Percentiles rank a stretch among this genome's conserved stretches.
Conservation (phyloP, 2,329 filamentous ascomycete genomes). For the Neopestalotiopsis clavispora region DNA sequence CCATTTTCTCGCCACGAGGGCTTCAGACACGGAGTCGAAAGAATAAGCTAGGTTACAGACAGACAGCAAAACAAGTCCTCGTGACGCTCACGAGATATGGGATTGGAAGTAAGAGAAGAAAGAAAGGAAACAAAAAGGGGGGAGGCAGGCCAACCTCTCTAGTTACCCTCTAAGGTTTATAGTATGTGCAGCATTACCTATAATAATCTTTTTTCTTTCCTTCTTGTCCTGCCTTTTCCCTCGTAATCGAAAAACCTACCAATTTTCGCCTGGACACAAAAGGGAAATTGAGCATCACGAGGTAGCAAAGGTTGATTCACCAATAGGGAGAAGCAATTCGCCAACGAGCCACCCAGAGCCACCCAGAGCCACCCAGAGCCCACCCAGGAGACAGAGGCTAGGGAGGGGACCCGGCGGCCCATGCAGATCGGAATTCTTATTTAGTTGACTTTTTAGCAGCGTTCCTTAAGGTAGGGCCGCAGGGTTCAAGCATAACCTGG, state of each 20-base stretch:
- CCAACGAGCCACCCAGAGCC: background rate
- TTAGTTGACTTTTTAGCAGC: background rate
- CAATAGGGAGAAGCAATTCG: slow-evolving; percentile 10
- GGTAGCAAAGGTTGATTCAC: background rate
- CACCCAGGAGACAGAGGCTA: background rate
- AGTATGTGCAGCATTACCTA: background rate
- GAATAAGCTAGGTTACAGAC: background rate
- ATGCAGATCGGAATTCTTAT: slow-evolving; percentile 11
- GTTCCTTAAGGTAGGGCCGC: slow-evolving; percentile 5
- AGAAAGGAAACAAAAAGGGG: background rate
- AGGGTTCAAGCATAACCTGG: background rate
- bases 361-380: background rate
- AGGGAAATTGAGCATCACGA: slow-evolving; percentile 13
- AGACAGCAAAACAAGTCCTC: background rate
- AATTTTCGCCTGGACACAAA: slow-evolving; percentile 8
- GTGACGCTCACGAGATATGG: background rate
- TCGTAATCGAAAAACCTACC: background rate
- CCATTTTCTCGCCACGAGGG: background rate
- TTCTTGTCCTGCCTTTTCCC: background rate
- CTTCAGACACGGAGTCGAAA: background rate
- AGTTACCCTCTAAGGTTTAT: background rate
- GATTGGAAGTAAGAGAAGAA: background rate
- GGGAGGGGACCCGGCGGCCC: background rate
- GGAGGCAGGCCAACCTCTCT: background rate
- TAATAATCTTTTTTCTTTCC: background rate